Evolutionary conservation across 192 early-diverging fungal species (phyloP), one percentile per base, ranked within the genome.

Genomic region (Haplosporangium gracile): DNA sequence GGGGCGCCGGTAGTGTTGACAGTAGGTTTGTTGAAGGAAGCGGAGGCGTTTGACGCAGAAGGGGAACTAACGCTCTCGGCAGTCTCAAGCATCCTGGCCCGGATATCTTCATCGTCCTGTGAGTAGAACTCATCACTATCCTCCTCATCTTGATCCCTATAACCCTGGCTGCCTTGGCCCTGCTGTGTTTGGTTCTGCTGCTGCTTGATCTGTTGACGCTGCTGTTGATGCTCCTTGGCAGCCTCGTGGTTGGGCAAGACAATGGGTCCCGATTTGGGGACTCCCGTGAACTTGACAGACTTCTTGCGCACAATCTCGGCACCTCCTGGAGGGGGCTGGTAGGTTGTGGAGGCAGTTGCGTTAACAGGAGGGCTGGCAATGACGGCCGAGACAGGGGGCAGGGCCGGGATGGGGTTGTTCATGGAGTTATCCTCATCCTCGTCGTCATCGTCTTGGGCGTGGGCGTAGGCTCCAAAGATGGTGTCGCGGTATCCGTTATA

Each of bases 401-500:
- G 22, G 16, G 79, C 36, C 20, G 82, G 77, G n/a, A 77, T 45
- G 20, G 34, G 65, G 26, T n/a, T 26, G 57, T 9, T 60, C n/a
- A 13, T 15, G 18, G 5, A 51, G 49, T 20, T 20, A 13, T 63
- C 72, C 1, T 76, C 78, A 22, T 80, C 83, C 2, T 83, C 77
- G 20, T 85, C 83, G 20, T 85, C 83, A 49, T 80, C 78, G 15
- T 42, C 70, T 34, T 79, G 75, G 5, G 32, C 51, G 32, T 69
- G 78, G 22, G 83, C 77, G 69, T 85, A 85, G 13, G 78, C 78
- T 7, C 83, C 83, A 80, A 85, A 85, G 75, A 85, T 85, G 3
- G 83, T 85, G 43, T 85, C 83, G 16, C 83, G 83, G 70, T 85
- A 85, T 80, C 83, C 83, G 22, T 76, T 85, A 49, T 85, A 85